A percentile compares a stretch with the other conserved stretches of the same genome.
Evolutionary conservation across 2,329 filamentous ascomycete species (phyloP).

Genomic region (Huntiella moniliformis): DNA sequence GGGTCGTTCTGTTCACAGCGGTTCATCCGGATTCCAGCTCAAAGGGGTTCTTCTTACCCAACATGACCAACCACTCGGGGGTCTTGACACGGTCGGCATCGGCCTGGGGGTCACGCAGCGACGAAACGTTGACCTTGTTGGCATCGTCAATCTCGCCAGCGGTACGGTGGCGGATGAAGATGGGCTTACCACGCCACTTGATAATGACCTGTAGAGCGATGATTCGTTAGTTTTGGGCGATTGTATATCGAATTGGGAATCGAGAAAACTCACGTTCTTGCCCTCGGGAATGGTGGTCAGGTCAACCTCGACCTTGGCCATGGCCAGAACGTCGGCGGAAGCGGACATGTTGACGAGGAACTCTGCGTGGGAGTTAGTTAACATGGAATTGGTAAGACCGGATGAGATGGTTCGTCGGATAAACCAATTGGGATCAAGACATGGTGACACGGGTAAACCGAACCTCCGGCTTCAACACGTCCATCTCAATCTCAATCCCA

Average conservation of each 20-base stretch:
- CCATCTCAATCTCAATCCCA: conserved; percentile 16
- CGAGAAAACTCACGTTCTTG: conserved; percentile 69
- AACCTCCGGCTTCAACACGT: neutral
- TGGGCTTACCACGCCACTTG: conserved; percentile 99
- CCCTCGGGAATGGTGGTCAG: conserved; percentile 85
- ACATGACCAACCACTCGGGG: conserved; percentile 97
- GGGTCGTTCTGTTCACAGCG: no score
- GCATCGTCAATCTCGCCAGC: conserved; percentile 84
- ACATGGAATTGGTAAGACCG: neutral
- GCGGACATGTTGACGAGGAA: conserved; percentile 99
- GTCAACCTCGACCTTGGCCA: conserved; percentile 98
- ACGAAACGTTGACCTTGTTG: conserved; percentile 65
- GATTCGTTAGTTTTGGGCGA: neutral
- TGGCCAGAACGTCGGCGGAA: conserved; percentile 92
- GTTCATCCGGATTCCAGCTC: no score
- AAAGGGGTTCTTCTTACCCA: conserved; percentile 41
- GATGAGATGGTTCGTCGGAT: no score
- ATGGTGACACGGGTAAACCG: no score
- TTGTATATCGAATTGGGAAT: neutral
- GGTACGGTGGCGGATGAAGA: conserved; percentile 98
- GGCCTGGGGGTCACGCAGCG: conserved; percentile 75
- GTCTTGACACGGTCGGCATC: conserved; percentile 92
- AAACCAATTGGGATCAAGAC: no score
- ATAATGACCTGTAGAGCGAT: conserved; percentile 60
- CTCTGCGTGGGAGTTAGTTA: conserved; percentile 36